Base-by-base conservation (phyloP, 2,329 filamentous ascomycete species). In the Trichophyton verrucosum region DNA sequence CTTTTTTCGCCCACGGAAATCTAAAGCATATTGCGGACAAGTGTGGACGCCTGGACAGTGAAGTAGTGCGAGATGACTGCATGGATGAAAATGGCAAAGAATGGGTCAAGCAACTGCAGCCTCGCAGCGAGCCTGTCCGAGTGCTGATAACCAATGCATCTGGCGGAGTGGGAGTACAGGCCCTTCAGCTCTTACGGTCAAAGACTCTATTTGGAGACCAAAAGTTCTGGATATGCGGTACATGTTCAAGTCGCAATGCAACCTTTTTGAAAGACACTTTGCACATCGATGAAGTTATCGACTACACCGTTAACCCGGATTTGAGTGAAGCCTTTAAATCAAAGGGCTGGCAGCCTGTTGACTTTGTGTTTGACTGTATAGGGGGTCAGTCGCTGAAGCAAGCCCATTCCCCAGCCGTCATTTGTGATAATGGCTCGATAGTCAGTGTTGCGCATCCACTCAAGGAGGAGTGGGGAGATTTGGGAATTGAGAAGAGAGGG, bases 301-400 rank as follows among this genome's bases (percentile, higher is more conserved):
- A 65, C 56, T 67, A 65, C 56, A 61, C 60, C 3, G 51, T 51
- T 17, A 46, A 47, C 22, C 22, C 67, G 55, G 68, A 75, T 62
- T 66, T 76, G 30, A 67, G 65, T 1, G 61, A 62, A 22, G 65
- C 66, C 22, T 76, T 75, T 66, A 66, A 65, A 8, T 57, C 66
- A 4, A 68, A 67, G 2, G 64, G 64, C 9, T 75, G 72, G 69
- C 61, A 62, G 0, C 72, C 74, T 0, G 73, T 76, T 7, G 74
- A 77, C 64, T 62, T 77, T 6, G 72, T 76, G 8, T 63, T 77
- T 24, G 75, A 77, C 58, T 76, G 73, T 60, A 65, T 69, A 11
- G 73, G 72, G 33, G 66, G 66, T 1, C 63, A 69, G 36, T 69
- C 70, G 44, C 70, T 74, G 61, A 67, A 62, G n/a, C 69, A 73